Base-by-base conservation (phyloP, 352 stramenopile genomes). In the Saprolegnia parasitica region DNA sequence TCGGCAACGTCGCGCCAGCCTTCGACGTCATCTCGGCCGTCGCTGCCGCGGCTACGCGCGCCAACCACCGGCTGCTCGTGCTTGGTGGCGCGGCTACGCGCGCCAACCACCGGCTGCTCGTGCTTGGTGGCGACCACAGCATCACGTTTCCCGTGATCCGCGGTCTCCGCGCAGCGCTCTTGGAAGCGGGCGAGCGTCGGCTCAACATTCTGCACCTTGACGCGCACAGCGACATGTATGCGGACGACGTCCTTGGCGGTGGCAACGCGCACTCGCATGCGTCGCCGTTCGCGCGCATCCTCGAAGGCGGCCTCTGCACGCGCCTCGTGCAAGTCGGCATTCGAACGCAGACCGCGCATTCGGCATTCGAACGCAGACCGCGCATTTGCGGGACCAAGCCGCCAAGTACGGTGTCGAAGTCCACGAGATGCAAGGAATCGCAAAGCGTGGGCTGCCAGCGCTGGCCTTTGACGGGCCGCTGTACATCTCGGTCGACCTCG, bases 121-220 rank as follows among this genome's bases (percentile, higher is more conserved):
- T 49, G 9, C 63, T 74, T 10, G 68, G 68, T 56, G 68, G 68
- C n/a, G 68, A 74, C 45, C 68, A 74, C 40, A 50, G 37, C 56
- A 74, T 74, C 37, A 72, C 61, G 16, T 55, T 42, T 42, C 68
- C 68, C 20, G 21, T 74, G 15, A 24, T 74, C 32, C 32, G 18
- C 23, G 57, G 57, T 18, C 24, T 65, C n/a, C 35, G 57, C 21
- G 16, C 24, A 5, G 57, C 68, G 5, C 32, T 74, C 4, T 18
- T 21, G 6, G 29, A 24, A 11, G 40, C n/a, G 18, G 37, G 35
- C 1, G 35, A 63, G 20, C 32, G 18, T 0, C 68, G 57, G 8
- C 29, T 74, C 40, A 74, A 61, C 64, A 74, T 74, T 26, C 23
- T 74, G 24, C 68, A 74, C 40, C 72, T 74, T 8, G 68, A 74